Evolutionary conservation across 352 stramenopile genomes (phyloP), one percentile per base, ranked within the genome.

Genomic region (Phytophthora pistaciae): DNA sequence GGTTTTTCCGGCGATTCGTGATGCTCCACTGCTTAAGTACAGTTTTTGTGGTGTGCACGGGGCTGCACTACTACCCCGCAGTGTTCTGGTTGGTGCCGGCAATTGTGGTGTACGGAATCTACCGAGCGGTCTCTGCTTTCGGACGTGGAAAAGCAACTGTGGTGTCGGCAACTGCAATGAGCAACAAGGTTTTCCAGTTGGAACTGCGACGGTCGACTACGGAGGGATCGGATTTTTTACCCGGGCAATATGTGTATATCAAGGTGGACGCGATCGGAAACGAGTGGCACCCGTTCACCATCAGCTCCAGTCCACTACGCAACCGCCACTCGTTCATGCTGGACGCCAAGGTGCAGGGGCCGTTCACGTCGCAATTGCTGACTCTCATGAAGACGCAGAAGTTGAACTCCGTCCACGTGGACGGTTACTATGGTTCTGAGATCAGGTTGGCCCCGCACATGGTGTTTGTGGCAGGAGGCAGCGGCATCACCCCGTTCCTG

Each of bases 241-340:
- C 85, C 1, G 85, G 84, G 0, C 87, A 94, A 57, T 92, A 87
- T 63, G 87, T 94, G 25, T 94, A 93, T 71, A 74, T 93, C 61
- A 85, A 89, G 55, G 74, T 91, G 40, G 70, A 84, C 27, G 68
- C 79, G 9, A 82, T 93, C 49, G 74, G 72, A 21, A 83, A 74
- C n/a, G 71, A 90, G 58, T 94, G 85, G 87, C 87, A 94, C 27
- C 85, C 85, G 11, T 88, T 94, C 58, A 89, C 77, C 7, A 91
- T 94, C 60, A 88, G 81, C 48, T 93, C 85, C 5, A 92, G 83
- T 72, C 81, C 85, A 11, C 57, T 88, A 44, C 60, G 74, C 56
- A 74, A 80, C 55, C 58, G 65, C 23, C 66, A 80, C 60, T 72
- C 82, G 7, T 83, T 94, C 29, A 52, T 78, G 21, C 33, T 94